Evolutionary conservation across 805 yeast species (phyloP).

Genomic region (Spathaspora gorwiae): DNA sequence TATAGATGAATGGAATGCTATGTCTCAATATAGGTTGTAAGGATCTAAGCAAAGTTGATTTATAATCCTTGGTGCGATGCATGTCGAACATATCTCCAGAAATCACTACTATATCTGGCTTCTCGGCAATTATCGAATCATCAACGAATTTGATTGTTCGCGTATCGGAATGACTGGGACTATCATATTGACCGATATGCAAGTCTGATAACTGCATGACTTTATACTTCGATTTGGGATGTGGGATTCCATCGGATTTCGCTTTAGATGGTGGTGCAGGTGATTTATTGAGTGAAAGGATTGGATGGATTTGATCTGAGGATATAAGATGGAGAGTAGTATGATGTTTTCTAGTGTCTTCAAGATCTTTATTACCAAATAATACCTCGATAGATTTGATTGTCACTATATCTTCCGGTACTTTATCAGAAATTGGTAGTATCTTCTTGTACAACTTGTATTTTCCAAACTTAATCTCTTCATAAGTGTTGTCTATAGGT

Average conservation of each 20-base stretch:
- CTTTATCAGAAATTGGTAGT: conserved; percentile 12
- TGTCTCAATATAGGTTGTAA: conserved; percentile 29
- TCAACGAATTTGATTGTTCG: conserved; percentile 28
- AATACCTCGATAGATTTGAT: conserved; percentile 25
- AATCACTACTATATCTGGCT: conserved; percentile 32
- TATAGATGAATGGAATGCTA: conserved; percentile 29
- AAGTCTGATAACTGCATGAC: conserved; percentile 36
- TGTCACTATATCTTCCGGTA: neutral
- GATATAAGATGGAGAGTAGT: neutral
- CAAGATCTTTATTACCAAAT: conserved; percentile 26
- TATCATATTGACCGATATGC: conserved; percentile 32
- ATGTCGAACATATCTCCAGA: conserved; percentile 38
- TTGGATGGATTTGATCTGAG: conserved; percentile 10
- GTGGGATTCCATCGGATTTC: neutral
- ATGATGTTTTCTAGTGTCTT: conserved; percentile 23
- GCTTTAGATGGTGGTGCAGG: neutral
- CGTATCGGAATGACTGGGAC: conserved; percentile 19
- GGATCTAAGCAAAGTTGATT: conserved; percentile 26
- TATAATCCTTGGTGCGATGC: conserved; percentile 19
- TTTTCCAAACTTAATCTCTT: neutral
- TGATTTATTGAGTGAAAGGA: conserved; percentile 2
- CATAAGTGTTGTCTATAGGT: conserved; percentile 2
- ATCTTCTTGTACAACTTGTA: conserved; percentile 3
- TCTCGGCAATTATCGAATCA: conserved; percentile 21
- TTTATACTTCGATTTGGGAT: conserved; percentile 17